These are phyloP conservation scores for Oldenlandia corymbosa DNA, from an alignment of 257 asterid genomes.

Conservation along the genomic window DNA sequence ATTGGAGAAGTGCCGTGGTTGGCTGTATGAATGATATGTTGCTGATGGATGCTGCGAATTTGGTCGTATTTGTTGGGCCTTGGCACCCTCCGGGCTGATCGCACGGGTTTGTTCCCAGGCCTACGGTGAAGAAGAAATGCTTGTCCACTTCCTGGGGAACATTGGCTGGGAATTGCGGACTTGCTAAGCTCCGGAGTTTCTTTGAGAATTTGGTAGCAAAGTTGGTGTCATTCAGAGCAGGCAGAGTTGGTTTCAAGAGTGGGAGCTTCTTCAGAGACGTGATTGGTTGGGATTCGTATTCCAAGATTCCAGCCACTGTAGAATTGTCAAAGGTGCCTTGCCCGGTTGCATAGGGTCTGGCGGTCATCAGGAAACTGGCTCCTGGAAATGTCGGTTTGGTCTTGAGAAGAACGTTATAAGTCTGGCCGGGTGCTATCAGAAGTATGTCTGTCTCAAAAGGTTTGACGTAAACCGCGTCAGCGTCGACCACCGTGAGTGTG, in stretches of 20 bases:
- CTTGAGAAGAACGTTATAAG: constrained; percentile 44
- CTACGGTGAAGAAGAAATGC: constrained; percentile 44
- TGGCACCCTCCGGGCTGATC: constrained; percentile 41
- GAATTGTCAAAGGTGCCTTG: constrained; percentile 53
- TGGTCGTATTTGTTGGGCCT: constrained; percentile 56
- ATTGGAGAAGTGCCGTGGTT: constrained; percentile 44
- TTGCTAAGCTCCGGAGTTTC: constrained; percentile 39
- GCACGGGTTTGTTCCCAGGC: constrained; percentile 53
- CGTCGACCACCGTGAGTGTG: constrained; percentile 40
- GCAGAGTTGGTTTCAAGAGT: constrained; percentile 33
- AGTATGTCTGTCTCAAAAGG: constrained; percentile 41
- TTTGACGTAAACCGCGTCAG: constrained; percentile 47
- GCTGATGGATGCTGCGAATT: constrained; percentile 46
- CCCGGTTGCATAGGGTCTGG: constrained; percentile 56
- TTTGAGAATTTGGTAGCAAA: constrained; percentile 37
- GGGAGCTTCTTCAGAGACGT: constrained; percentile 30
- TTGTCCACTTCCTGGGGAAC: constrained; percentile 40
- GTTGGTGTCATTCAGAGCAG: constrained; percentile 43
- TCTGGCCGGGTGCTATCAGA: constrained; percentile 53
- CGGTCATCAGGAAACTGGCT: constrained; percentile 46
- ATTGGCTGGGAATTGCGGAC: constrained; percentile 43
- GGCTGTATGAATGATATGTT: constrained; percentile 45
- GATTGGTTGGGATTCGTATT: constrained; percentile 28
- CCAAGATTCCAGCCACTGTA: constrained; percentile 45
- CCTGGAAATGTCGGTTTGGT: constrained; percentile 34